Conservation (phyloP, 331 rosid species). For the Arachis monticola region DNA sequence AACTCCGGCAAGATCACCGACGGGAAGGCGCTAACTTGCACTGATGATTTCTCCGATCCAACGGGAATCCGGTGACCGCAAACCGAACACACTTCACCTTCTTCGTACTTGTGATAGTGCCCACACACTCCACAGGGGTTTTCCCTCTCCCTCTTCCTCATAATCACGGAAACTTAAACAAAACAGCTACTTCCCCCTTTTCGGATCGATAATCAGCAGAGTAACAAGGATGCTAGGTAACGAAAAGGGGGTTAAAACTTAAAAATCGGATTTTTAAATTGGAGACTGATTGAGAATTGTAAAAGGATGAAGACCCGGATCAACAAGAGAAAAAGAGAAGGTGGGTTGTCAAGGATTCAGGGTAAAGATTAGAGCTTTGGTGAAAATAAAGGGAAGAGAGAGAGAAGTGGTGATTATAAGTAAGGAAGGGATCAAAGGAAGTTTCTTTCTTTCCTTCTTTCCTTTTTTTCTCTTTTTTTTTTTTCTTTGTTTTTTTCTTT, state of each 20-base stretch:
- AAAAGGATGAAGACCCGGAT: slow-evolving; percentile 29
- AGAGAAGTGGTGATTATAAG: not conserved
- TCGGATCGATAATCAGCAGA: slow-evolving; percentile 37
- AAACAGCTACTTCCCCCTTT: slow-evolving; percentile 26
- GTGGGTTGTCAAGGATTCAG: not conserved
- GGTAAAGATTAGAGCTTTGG: slow-evolving; percentile 31
- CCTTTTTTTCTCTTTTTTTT: too few species aligned
- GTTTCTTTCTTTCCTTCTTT: not conserved
- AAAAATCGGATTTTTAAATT: slow-evolving; percentile 27
- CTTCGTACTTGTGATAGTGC: slow-evolving; percentile 95
- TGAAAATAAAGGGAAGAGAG: not conserved
- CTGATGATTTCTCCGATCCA: slow-evolving; percentile 66
- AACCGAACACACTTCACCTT: slow-evolving; percentile 97
- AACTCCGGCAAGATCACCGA: slow-evolving; percentile 92
- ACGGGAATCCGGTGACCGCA: slow-evolving; percentile 92
- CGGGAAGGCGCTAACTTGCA: slow-evolving; percentile 89
- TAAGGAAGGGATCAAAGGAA: slow-evolving; percentile 28
- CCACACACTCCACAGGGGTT: slow-evolving; percentile 98
- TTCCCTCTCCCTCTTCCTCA: slow-evolving; percentile 99
- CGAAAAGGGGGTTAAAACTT: not conserved
- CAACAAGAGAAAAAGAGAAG: not conserved
- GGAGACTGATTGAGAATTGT: not conserved
- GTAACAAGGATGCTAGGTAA: not conserved
- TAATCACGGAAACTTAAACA: slow-evolving; percentile 23
- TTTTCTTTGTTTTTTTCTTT: not conserved